Percentiles rank a stretch among this genome's conserved stretches.
Evolutionary conservation across 495 filamentous ascomycete genomes (phyloP).

Genomic region (Penicillium psychrofluorescens): DNA sequence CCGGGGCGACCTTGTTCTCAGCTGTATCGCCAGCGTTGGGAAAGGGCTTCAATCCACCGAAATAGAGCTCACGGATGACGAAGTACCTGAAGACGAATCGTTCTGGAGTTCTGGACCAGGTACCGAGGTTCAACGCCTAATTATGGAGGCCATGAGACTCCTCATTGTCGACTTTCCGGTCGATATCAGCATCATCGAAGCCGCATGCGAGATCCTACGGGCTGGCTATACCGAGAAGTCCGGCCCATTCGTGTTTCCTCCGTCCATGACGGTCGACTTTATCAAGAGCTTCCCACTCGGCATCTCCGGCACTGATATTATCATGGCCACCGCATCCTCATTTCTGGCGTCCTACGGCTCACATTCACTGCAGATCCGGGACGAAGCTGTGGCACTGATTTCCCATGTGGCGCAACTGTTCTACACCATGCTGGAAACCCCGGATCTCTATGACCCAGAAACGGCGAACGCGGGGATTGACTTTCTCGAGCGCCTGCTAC

Average conservation of each 20-base stretch:
- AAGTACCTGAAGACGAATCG: constrained; percentile 28
- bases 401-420: constrained; percentile 61
- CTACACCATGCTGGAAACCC: constrained; percentile 52
- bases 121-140: constrained; percentile 45
- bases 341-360: constrained; percentile 57
- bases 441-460: constrained; percentile 58
- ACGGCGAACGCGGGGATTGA: constrained; percentile 70
- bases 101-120: constrained; percentile 58
- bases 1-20: constrained; percentile 57
- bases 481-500: constrained; percentile 59
- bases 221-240: constrained; percentile 72
- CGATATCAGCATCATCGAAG: constrained; percentile 66
- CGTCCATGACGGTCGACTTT: constrained; percentile 63
- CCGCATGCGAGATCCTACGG: constrained; percentile 66
- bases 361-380: constrained; percentile 43
- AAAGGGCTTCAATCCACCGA: constrained; percentile 75
- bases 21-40: constrained; percentile 70
- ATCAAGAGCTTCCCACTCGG: constrained; percentile 53
- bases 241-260: constrained; percentile 71
- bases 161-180: constrained; percentile 47
- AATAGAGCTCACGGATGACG: constrained; percentile 39
- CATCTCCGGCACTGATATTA: constrained; percentile 61
- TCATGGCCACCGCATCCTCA: constrained; percentile 71
- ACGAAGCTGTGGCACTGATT: constrained; percentile 49
- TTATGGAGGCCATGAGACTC: constrained; percentile 46